These are phyloP conservation scores for Cladosporium sp. DNA, from an alignment of 2,329 filamentous ascomycete genomes.

Conservation along the genomic window DNA sequence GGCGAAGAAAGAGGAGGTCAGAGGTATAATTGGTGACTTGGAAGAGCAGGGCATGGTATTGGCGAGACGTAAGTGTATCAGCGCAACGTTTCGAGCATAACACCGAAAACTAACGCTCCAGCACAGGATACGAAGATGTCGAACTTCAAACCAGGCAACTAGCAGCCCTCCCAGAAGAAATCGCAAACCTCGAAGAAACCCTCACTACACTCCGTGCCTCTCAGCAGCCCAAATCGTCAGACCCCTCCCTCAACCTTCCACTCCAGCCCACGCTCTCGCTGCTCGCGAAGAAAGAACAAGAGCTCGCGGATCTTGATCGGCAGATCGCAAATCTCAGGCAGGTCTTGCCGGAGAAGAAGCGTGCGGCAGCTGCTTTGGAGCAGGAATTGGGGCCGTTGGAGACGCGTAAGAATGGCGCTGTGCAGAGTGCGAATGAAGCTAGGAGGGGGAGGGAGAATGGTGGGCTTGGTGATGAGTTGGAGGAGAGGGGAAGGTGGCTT, in stretches of 20 bases:
- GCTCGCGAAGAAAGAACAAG: constrained; percentile 37
- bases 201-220: constrained; percentile 42
- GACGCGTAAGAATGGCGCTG: constrained; percentile 59
- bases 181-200: constrained; percentile 47
- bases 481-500: constrained; percentile 72
- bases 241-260: constrained; percentile 39
- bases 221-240: constrained; percentile 30
- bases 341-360: constrained; percentile 60
- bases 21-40: constrained; percentile 65
- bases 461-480: constrained; percentile 66
- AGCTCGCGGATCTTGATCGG: constrained; percentile 38
- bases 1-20: constrained; percentile 72
- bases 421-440: constrained; percentile 61
- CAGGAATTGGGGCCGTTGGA: constrained; percentile 66
- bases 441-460: constrained; percentile 60
- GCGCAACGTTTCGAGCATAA: too few species aligned
- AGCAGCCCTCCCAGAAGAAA: constrained; percentile 47
- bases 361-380: constrained; percentile 62
- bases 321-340: constrained; percentile 50
- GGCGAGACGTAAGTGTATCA: constrained; percentile 39
- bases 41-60: constrained; percentile 60
- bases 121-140: constrained; percentile 49
- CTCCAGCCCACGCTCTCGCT: constrained; percentile 40
- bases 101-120: background rate
- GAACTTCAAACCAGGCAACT: constrained; percentile 50